Base-by-base conservation (phyloP, 2,329 filamentous ascomycete genomes). In the Paradendryphiella salina region DNA sequence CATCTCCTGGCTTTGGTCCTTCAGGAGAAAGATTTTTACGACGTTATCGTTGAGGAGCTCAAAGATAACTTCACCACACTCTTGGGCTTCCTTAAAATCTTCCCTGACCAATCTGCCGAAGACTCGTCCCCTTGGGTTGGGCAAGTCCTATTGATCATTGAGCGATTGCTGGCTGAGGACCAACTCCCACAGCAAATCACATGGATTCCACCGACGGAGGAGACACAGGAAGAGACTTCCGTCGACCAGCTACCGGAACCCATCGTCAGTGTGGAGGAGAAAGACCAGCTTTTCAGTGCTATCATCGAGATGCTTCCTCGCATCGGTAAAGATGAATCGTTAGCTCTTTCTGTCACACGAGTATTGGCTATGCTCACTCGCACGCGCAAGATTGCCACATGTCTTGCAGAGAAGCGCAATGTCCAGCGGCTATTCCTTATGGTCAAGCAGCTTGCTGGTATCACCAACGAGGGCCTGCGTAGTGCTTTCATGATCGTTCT, bases 41-140 rank as follows among this genome's bases (percentile, higher is more conserved):
- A 83, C 42, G 85, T 85, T 42, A 90, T 89, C 14, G 75, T 92
- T 14, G 83, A 86, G 21, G 85, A 86, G 31, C 75, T 99, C 18
- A 88, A 87, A 66, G 85, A 89, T 14, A 90, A 87, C 64, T 87
- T 96, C 33, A 79, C 80, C 8, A 85, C 85, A 31, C 84, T 96
- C 55, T 80, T 96, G 21, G 81, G 79, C 2, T 96, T 96, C 71
- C 82, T 99, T 61, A 87, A 88, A 63, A 77, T 91, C 3, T 79
- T 84, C 4, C 77, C 84, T 0, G 83, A 85, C 20, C 83, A 86
- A 48, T 80, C 87, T 3, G 77, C 81, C 0, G 89, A 96, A 40
- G 88, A 94, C 51, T 79, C 90, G n/a, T 89, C 91, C 4, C 89
- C 90, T 1, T 99, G 93, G 91, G 87, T 97, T 57, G 89, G 90